Percentiles rank a stretch among this genome's conserved stretches.
These are phyloP conservation scores for Dioscorea dumetorum DNA, from an alignment of 106 monocot genomes.

Conservation along the genomic window DNA sequence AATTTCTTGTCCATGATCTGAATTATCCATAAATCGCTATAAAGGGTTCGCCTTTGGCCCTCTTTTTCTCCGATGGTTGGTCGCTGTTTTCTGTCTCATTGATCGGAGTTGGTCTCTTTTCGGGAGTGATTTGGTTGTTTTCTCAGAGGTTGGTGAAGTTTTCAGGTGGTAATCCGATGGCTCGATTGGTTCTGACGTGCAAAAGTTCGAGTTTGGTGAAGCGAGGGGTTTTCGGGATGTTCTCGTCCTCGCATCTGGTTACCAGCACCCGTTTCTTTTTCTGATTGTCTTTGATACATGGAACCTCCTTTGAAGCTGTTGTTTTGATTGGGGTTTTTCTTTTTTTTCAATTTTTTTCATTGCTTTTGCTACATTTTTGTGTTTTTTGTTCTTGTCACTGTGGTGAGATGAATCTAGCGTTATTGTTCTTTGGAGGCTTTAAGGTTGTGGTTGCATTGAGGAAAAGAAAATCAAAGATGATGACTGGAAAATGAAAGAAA, in stretches of 20 bases:
- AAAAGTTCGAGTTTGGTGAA: slow-evolving; percentile 47
- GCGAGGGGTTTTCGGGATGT: slow-evolving; percentile 41
- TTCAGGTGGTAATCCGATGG: slow-evolving; percentile 22
- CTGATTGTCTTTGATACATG: background rate
- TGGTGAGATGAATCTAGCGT: too few species aligned
- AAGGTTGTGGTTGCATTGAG: too few species aligned
- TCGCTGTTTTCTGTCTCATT: background rate
- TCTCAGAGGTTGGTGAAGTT: slow-evolving; percentile 2
- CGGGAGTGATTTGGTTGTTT: slow-evolving; percentile 9
- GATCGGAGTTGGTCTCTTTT: slow-evolving; percentile 3
- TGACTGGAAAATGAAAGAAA: too few species aligned
- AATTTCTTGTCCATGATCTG: slow-evolving; percentile 14
- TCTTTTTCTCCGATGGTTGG: background rate
- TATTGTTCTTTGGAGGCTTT: too few species aligned
- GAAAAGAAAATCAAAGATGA: too few species aligned
- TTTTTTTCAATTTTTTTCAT: background rate
- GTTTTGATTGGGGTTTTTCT: too few species aligned
- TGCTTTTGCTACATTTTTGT: background rate
- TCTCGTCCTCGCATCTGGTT: slow-evolving; percentile 75
- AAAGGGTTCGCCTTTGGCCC: slow-evolving; percentile 4
- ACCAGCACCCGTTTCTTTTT: slow-evolving; percentile 2
- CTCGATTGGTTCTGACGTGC: slow-evolving; percentile 53
- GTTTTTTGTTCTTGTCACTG: background rate
- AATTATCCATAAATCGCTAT: slow-evolving; percentile 5
- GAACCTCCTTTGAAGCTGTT: background rate